Base-by-base conservation (phyloP, 2,329 filamentous ascomycete species). In the Colletotrichum sojae region DNA sequence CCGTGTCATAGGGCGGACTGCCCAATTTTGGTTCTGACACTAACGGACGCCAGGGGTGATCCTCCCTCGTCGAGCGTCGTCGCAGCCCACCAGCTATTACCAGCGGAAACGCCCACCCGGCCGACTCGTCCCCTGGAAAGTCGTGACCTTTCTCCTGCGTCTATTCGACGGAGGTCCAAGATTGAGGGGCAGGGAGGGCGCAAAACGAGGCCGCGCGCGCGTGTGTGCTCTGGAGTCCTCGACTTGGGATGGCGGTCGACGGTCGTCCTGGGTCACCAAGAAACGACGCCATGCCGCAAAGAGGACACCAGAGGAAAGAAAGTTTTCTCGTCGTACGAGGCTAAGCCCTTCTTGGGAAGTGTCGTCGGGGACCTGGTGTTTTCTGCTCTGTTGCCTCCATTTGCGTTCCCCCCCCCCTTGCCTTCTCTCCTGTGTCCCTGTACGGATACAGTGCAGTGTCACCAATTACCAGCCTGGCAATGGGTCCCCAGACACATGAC, bases 1-100 rank as follows among this genome's bases (percentile, higher is more conserved):
- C 48, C 61, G 55, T 59, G 60, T 36, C 61, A 45, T 59, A 69
- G 61, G 66, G 66, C 62, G 45, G 25, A 46, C 43, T 60, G 48
- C 49, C 55, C 55, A 36, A 56, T 25, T 2, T 56, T 56, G 67
- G 49, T 43, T 51, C 49, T 53, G 62, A 52, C 49, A 51, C 67
- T 52, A 67, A 22, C 49, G 15, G 27, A 15, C 61, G 51, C 62
- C 67, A 56, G 62, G 66, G 66, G 25, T 45, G 20, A 65, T 58
- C 61, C 49, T 52, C 63, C 40, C 45, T 25, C 22, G 18, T 61
- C 6, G 54, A 55, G 54, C 15, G 62, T 57, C 52, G 46, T 31
- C 59, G 61, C 49, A 20, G 51, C 27, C 18, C 10, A 25, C 22
- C 22, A 25, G 22, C 22, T 25, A 25, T n/a, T n/a, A 62, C 36